Percentiles rank a stretch among this genome's conserved stretches.
Conservation (phyloP, 75 land plant genomes). For the Selaginella tamariscina region DNA sequence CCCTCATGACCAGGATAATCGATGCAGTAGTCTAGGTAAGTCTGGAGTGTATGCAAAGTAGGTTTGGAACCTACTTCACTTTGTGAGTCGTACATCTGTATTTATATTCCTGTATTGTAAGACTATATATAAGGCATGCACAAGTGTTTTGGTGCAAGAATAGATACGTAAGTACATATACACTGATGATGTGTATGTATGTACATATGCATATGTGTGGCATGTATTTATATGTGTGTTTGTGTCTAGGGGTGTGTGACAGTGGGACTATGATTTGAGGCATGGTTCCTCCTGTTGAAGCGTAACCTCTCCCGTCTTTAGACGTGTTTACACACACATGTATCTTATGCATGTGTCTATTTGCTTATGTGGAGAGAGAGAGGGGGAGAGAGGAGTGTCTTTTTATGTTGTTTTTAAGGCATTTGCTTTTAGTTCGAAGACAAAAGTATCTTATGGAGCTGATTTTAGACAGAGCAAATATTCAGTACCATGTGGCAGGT, state of each 20-base stretch:
- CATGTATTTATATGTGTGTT: constrained; percentile 6
- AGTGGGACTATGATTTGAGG: neutral
- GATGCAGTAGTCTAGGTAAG: no score
- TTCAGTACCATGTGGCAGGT: constrained; percentile 82
- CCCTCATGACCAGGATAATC: no score
- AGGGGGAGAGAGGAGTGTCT: neutral
- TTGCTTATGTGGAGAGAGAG: neutral
- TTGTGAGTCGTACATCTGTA: constrained; percentile 37
- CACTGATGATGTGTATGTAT: no score
- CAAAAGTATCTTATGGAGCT: constrained; percentile 64
- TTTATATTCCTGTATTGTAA: no score
- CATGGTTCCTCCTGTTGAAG: neutral
- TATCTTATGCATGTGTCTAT: neutral
- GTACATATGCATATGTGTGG: no score
- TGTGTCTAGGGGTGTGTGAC: neutral
- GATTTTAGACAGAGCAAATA: constrained; percentile 41
- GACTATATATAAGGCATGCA: no score
- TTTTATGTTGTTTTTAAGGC: neutral
- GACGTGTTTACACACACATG: neutral
- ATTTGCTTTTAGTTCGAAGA: constrained; percentile 35
- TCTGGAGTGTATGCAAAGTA: no score
- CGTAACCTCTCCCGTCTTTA: neutral
- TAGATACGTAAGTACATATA: no score
- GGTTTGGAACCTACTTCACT: constrained; percentile 70
- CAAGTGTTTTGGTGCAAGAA: no score